Evolutionary conservation across 176 grass and related monocot species (phyloP).

Genomic region (Puccinellia tenuiflora): DNA sequence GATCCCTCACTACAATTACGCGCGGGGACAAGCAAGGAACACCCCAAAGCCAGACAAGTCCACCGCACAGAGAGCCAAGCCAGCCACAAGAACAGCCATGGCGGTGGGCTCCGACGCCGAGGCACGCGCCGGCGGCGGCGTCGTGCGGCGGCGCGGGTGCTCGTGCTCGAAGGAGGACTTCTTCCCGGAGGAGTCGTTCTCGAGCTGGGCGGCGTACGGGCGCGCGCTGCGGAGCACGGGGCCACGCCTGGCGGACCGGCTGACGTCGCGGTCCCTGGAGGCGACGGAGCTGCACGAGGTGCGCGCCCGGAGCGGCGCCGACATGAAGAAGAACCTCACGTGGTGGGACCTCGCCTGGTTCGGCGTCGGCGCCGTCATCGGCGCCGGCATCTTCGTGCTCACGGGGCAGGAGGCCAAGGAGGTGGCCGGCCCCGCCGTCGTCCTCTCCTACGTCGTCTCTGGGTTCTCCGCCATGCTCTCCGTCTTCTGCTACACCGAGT

Average conservation of each 20-base stretch:
- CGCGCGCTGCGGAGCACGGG: slow-evolving; percentile 61
- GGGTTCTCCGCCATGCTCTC: slow-evolving; percentile 96
- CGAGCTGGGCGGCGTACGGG: slow-evolving; percentile 65
- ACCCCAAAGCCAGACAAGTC: neutral
- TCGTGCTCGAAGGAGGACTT: slow-evolving; percentile 50
- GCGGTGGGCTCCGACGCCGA: slow-evolving; percentile 17
- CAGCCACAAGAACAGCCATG: neutral
- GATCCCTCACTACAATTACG: neutral
- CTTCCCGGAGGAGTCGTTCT: slow-evolving; percentile 88
- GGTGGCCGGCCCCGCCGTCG: slow-evolving; percentile 65
- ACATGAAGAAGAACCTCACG: slow-evolving; percentile 75
- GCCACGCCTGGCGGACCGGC: slow-evolving; percentile 40
- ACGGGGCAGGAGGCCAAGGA: slow-evolving; percentile 45
- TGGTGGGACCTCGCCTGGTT: slow-evolving; percentile 90
- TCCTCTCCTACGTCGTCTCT: slow-evolving; percentile 77
- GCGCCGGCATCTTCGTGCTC: slow-evolving; percentile 82
- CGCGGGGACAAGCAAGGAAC: neutral
- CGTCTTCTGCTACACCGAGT: slow-evolving; percentile 99
- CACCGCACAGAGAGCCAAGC: neutral
- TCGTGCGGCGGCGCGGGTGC: slow-evolving; percentile 28
- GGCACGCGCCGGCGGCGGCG: slow-evolving; percentile 2
- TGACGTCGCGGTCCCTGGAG: slow-evolving; percentile 56
- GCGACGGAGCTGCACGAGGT: slow-evolving; percentile 71
- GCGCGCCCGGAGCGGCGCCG: slow-evolving; percentile 57
- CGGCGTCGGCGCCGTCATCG: slow-evolving; percentile 78